Evolutionary conservation across 2,329 filamentous ascomycete genomes (phyloP), one percentile per base, ranked within the genome.

Genomic region (Cordyceps javanica): DNA sequence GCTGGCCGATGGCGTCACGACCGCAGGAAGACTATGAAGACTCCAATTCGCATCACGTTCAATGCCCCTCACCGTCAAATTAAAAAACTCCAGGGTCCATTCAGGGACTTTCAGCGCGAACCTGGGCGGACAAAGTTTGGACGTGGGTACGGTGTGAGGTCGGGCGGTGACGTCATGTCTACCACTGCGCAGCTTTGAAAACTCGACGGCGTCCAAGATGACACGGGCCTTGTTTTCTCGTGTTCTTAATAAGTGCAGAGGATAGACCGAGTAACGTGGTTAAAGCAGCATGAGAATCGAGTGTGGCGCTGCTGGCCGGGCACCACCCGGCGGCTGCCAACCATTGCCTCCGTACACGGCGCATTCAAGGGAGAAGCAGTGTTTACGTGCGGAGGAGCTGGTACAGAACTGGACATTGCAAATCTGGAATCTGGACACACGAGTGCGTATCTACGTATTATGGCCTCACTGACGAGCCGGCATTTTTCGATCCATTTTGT

Each of bases 31-130:
- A 14, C 80, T 77, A 2, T 68, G 67, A 5, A 75, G 68, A 6
- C 85, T 79, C 84, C 85, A 88, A 42, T 69, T 65, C 26, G 77
- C 67, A 4, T 65, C 59, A 2, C 83, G 71, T 0, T 86, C 85
- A 45, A 76, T 66, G 64, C 88, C 83, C n/a, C 51, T 78, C 72
- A 64, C 88, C 85, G 67, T 89, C 86, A 60, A 87, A 88, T 48
- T n/a, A 82, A 68, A 64, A 88, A 84, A 58, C 78, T 74, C 85
- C 86, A 88, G 6, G 76, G 71, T 1, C 85, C 84, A 62, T 88
- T 82, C 48, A 88, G 78, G 1, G 80, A 81, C 41, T 72, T 68
- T 85, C 85, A 88, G 46, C 73, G 76, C 28, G 85, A 75, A 26
- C 73, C 66, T 32, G 72, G 69, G 56, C 84, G 82, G 55, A 79